Base-by-base conservation (phyloP, 306 rosid species). In the Vigna unguiculata region DNA sequence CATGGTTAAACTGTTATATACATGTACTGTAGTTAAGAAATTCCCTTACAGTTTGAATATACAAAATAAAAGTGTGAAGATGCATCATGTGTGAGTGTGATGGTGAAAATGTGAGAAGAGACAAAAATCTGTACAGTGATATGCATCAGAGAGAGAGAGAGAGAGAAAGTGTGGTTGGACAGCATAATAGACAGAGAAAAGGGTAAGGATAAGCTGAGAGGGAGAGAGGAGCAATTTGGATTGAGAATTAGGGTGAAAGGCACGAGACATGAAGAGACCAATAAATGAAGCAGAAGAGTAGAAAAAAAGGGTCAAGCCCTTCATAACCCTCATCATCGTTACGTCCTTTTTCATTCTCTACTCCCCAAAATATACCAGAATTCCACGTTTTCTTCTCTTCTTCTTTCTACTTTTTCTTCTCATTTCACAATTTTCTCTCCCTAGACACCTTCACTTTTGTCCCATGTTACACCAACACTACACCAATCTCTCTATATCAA, bases 291-390 rank as follows among this genome's bases (percentile, higher is more conserved):
- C 34, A 40, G 19, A 65, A 41, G 17, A 3, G 28, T 63, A 4
- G 69, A 63, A 36, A 63, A 63, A n/a, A 63, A 36, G 63, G 68
- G 74, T 68, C 78, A 61, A 64, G 82, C 88, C 88, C 85, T 90
- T 91, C 85, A 93, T 93, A 87, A 83, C 74, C 90, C 94, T 93
- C 96, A 93, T 93, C 55, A 88, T 88, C 96, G 98, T 91, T 95
- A 93, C 87, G 97, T 93, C 98, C 88, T 86, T 93, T 87, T 93
- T 84, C 88, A 81, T 75, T 91, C 86, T n/a, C 96, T 66, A 53
- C 90, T 91, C 97, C 98, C 97, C 48, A 90, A 69, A 83, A 65
- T 58, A 94, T 86, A 94, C 95, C 97, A 88, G 93, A 93, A 93
- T 89, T 87, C 91, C 91, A 89, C 85, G 88, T 87, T 65, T 66